These are phyloP conservation scores for Aegilops speltoides DNA, from an alignment of 176 grass and related monocot species.

Conservation along the genomic window DNA sequence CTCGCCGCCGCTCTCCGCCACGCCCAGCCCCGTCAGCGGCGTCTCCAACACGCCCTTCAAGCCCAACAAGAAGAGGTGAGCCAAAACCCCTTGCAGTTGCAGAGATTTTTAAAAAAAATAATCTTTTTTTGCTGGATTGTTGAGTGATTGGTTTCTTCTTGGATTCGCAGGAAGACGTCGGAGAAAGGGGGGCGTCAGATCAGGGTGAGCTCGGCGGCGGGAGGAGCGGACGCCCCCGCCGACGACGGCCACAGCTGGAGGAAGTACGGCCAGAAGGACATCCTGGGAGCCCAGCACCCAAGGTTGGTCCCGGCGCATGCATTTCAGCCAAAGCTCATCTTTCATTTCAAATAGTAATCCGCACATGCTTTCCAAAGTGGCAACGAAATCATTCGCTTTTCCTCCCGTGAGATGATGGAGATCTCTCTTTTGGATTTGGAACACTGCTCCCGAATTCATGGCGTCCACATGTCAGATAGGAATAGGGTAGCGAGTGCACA, in stretches of 20 bases:
- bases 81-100: too few species aligned
- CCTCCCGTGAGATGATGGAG: too few species aligned
- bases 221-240: conserved; percentile 20
- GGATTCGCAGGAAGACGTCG: conserved; percentile 43
- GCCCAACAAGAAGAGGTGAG: conserved; percentile 41
- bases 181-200: conserved; percentile 35
- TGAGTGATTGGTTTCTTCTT: neutral
- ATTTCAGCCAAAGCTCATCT: neutral
- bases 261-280: conserved; percentile 98
- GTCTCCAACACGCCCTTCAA: conserved; percentile 48
- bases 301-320: conserved; percentile 41
- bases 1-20: conserved; percentile 1
- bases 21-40: conserved; percentile 44
- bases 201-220: conserved; percentile 34
- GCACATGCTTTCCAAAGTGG: conserved; percentile 15
- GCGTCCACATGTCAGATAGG: conserved; percentile 21
- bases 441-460: neutral
- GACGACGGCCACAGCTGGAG: conserved; percentile 89
- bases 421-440: neutral
- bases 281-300: conserved; percentile 64
- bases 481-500: neutral
- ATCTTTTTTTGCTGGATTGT: neutral
- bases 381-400: conserved; percentile 14
- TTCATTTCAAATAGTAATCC: neutral
- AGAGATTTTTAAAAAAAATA: too few species aligned